Evolutionary conservation across 2,329 filamentous ascomycete genomes (phyloP).

Genomic region (Coleophoma cylindrospora): DNA sequence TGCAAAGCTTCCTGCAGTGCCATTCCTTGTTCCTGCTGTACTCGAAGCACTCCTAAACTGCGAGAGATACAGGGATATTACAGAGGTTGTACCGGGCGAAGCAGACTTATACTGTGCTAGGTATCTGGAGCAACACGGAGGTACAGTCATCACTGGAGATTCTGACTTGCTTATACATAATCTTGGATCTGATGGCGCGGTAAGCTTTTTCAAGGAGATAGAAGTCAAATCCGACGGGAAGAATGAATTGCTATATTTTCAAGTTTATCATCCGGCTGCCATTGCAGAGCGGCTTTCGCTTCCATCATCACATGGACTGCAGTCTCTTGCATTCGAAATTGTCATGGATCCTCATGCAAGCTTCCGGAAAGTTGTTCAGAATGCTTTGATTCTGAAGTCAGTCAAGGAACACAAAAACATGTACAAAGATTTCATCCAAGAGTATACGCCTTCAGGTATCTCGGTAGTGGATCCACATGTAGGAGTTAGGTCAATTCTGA

Average conservation of each 20-base stretch:
- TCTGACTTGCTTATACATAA: conserved; percentile 79
- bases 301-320: conserved; percentile 28
- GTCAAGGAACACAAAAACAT: conserved; percentile 7
- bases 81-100: conserved; percentile 70
- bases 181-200: conserved; percentile 53
- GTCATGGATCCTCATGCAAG: conserved; percentile 16
- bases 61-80: conserved; percentile 34
- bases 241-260: conserved; percentile 15
- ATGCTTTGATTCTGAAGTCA: conserved; percentile 14
- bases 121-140: conserved; percentile 48
- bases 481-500: conserved; percentile 2
- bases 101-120: conserved; percentile 78
- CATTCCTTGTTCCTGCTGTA: conserved; percentile 74
- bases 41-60: conserved; percentile 61
- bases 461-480: neutral
- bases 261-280: conserved; percentile 32
- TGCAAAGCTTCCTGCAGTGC: conserved; percentile 35
- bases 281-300: conserved; percentile 42
- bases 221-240: conserved; percentile 8
- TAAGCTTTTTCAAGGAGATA: conserved; percentile 67
- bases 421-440: conserved; percentile 18
- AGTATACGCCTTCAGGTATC: conserved; percentile 11
- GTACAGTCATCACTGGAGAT: conserved; percentile 71
- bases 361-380: conserved; percentile 17
- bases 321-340: conserved; percentile 29